Conservation (phyloP, 1,139 yeast species). For the Zygotorulaspora mrakii region DNA sequence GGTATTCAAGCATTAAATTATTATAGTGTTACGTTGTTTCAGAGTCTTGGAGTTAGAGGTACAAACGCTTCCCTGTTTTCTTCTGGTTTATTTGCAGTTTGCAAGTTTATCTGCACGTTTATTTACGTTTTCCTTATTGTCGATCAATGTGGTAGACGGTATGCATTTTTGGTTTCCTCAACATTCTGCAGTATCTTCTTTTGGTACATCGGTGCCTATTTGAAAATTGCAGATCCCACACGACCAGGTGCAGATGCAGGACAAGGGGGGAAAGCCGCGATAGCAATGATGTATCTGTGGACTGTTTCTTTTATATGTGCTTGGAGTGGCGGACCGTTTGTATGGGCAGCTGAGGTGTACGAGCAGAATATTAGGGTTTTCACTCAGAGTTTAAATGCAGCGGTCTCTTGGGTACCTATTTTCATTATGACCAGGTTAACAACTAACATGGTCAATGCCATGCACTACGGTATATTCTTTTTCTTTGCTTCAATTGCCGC, state of each 20-base stretch:
- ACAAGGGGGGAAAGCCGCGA: constrained; percentile 48
- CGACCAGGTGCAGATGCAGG: constrained; percentile 35
- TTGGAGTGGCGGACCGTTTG: constrained; percentile 51
- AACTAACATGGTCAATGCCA: constrained; percentile 42
- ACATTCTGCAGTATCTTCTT: constrained; percentile 47
- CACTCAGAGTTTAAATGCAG: constrained; percentile 45
- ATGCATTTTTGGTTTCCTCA: constrained; percentile 43
- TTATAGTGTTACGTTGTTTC: constrained; percentile 54
- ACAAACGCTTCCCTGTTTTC: constrained; percentile 48
- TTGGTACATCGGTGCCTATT: constrained; percentile 50
- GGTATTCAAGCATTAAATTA: constrained; percentile 64
- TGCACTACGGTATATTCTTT: constrained; percentile 46
- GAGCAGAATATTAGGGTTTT: constrained; percentile 44
- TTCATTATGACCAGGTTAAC: constrained; percentile 48
- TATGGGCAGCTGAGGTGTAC: constrained; percentile 45
- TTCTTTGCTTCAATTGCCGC: constrained; percentile 43
- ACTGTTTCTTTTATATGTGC: constrained; percentile 44
- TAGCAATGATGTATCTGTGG: constrained; percentile 49
- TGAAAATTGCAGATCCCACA: constrained; percentile 43
- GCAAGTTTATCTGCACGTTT: constrained; percentile 45
- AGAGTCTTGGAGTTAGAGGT: constrained; percentile 46
- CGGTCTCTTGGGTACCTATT: constrained; percentile 50
- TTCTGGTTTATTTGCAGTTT: constrained; percentile 57
- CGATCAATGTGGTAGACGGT: constrained; percentile 47
- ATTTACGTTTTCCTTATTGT: constrained; percentile 45